phyloP scores from a whole-genome alignment of 1,284 basidiomycete species.

The Melampsora occidentalis region DNA sequence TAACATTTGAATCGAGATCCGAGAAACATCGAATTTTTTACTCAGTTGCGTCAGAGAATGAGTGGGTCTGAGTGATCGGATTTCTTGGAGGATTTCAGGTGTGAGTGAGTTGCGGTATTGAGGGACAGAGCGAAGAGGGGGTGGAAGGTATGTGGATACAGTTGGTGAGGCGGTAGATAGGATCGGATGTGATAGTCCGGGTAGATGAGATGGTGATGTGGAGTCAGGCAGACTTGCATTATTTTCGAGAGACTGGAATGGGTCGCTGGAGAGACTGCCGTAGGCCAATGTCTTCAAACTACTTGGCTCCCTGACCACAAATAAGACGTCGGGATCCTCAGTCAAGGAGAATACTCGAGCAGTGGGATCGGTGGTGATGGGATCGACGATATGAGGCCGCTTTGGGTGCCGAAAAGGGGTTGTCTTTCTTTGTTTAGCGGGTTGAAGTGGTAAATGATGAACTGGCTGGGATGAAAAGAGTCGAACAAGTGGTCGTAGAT shows the following conservation, averaged over 20 bases:
- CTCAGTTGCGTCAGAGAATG: slow-evolving; percentile 21
- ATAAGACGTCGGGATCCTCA: slow-evolving; percentile 16
- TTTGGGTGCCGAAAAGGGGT: slow-evolving; percentile 18
- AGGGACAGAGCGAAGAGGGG: neutral
- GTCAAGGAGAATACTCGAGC: slow-evolving; percentile 13
- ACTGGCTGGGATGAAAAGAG: slow-evolving; percentile 2
- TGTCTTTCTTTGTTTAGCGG: slow-evolving; percentile 27
- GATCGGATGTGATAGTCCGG: slow-evolving; percentile 1
- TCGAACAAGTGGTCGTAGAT: slow-evolving; percentile 1
- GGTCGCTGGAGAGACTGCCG: neutral
- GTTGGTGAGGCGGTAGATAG: neutral
- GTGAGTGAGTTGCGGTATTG: slow-evolving; percentile 8
- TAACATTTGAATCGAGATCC: slow-evolving; percentile 17
- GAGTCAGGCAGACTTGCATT: neutral
- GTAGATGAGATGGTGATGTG: neutral
- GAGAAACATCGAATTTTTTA: slow-evolving; percentile 13
- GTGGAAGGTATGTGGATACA: slow-evolving; percentile 19
- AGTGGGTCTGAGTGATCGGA: neutral
- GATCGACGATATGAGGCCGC: slow-evolving; percentile 28
- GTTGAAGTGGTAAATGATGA: slow-evolving; percentile 10
- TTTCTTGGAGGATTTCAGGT: neutral
- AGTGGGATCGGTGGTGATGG: neutral
- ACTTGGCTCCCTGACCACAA: slow-evolving; percentile 26
- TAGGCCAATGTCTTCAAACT: slow-evolving; percentile 1
- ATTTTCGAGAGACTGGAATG: neutral